phyloP scores from a whole-genome alignment of 2,329 filamentous ascomycete genomes.

The Fusarium kyushuense region DNA sequence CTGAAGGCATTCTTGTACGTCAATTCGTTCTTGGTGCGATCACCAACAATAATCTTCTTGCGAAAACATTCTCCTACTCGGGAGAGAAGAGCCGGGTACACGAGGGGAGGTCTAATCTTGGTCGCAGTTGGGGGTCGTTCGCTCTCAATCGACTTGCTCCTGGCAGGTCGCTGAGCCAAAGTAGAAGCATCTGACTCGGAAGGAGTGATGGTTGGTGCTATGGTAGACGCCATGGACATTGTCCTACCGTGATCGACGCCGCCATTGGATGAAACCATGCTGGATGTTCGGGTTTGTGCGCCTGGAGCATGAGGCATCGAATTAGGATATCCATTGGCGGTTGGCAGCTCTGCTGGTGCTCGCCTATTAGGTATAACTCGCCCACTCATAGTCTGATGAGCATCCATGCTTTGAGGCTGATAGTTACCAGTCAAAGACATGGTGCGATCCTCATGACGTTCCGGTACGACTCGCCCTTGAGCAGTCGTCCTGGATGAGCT shows the following conservation, averaged over 20 bases:
- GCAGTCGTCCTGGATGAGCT: slow-evolving; percentile 84
- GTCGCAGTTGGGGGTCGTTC: slow-evolving; percentile 67
- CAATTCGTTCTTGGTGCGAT: slow-evolving; percentile 95
- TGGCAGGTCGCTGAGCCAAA: slow-evolving; percentile 68
- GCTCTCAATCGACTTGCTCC: slow-evolving; percentile 66
- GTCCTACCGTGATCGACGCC: slow-evolving; percentile 68
- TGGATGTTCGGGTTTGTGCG: slow-evolving; percentile 69
- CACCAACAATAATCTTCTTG: slow-evolving; percentile 85
- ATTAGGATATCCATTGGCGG: slow-evolving; percentile 53
- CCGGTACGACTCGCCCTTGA: slow-evolving; percentile 90
- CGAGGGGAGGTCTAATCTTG: slow-evolving; percentile 80
- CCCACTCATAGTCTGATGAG: slow-evolving; percentile 94
- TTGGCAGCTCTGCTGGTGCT: slow-evolving; percentile 57
- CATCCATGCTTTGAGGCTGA: slow-evolving; percentile 77
- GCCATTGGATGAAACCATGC: slow-evolving; percentile 68
- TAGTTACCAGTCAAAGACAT: slow-evolving; percentile 92
- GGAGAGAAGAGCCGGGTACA: slow-evolving; percentile 95
- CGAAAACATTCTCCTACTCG: slow-evolving; percentile 92
- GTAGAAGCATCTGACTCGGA: slow-evolving; percentile 65
- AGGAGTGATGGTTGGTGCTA: slow-evolving; percentile 76
- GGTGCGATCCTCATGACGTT: slow-evolving; percentile 89
- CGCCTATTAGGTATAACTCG: slow-evolving; percentile 84
- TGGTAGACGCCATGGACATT: slow-evolving; percentile 93
- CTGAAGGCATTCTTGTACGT: slow-evolving; percentile 98
- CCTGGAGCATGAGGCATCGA: slow-evolving; percentile 62